Percentiles rank a stretch among this genome's conserved stretches.
Conservation (phyloP, 305 asterid genomes). For the Fraxinus latifolia region DNA sequence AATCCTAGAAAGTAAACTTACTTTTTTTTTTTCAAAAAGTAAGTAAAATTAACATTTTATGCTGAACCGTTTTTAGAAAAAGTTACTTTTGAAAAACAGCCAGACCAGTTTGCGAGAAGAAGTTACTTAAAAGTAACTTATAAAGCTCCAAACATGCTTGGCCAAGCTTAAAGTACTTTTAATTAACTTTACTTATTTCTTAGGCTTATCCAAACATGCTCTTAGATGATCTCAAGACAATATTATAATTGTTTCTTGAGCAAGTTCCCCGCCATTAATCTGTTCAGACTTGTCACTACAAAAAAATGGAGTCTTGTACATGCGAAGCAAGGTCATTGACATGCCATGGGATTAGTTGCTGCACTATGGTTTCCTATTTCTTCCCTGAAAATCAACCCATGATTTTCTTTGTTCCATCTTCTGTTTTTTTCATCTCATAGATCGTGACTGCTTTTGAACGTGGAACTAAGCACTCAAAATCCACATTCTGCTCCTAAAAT, state of each 20-base stretch:
- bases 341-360: conserved; percentile 7
- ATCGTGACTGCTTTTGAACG: neutral
- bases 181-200: neutral
- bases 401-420: neutral
- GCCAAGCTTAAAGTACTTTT: neutral
- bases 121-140: neutral
- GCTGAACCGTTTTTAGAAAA: neutral
- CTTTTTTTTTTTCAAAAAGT: neutral
- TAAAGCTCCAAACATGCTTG: neutral
- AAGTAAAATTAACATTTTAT: no score
- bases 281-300: neutral
- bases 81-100: neutral
- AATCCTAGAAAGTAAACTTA: neutral
- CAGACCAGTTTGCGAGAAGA: neutral
- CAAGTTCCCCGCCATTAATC: neutral
- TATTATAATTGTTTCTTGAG: neutral
- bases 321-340: conserved; percentile 1
- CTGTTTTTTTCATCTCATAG: neutral
- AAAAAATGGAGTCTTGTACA: neutral
- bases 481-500: neutral
- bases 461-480: neutral
- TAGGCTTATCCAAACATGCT: neutral
- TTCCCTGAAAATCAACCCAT: neutral
- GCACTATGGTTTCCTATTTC: neutral
- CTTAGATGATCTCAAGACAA: neutral